A percentile compares a stretch with the other conserved stretches of the same genome.
Evolutionary conservation across 2,329 filamentous ascomycete species (phyloP).

Genomic region (Fusarium hainanense): DNA sequence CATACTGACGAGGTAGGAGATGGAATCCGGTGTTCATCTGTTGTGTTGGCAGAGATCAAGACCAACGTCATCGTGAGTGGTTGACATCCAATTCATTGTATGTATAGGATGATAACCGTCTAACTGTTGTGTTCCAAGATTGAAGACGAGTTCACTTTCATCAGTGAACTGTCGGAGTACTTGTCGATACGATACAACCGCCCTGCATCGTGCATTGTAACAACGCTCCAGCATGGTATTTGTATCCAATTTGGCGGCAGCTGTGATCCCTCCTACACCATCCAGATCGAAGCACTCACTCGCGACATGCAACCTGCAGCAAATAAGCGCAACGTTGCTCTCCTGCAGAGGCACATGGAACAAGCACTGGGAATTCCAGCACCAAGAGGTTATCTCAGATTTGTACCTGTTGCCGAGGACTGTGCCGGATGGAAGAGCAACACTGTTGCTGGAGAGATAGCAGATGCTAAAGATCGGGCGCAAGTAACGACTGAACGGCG

Average conservation of each 20-base stretch:
- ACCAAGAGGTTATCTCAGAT: constrained; percentile 78
- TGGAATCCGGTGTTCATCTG: constrained; percentile 63
- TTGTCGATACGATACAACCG: constrained; percentile 81
- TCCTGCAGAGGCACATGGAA: constrained; percentile 80
- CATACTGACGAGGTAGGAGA: constrained; percentile 52
- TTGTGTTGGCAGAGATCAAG: constrained; percentile 66
- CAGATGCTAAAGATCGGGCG: constrained; percentile 20
- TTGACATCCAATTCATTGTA: not conserved
- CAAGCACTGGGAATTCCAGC: constrained; percentile 74
- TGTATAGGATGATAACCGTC: not conserved
- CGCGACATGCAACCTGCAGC: constrained; percentile 75
- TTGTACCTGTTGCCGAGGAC: constrained; percentile 75
- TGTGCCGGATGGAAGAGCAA: constrained; percentile 76
- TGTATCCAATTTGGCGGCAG: constrained; percentile 80
- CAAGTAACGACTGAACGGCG: constrained; percentile 7
- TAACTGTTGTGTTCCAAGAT: constrained; percentile 61
- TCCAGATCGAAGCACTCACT: constrained; percentile 78
- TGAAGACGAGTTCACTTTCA: constrained; percentile 78
- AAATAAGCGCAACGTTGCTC: constrained; percentile 83
- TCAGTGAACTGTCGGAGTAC: constrained; percentile 77
- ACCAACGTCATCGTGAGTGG: constrained; percentile 49
- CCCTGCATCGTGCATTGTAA: constrained; percentile 77
- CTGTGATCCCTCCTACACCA: constrained; percentile 81
- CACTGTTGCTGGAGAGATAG: constrained; percentile 74
- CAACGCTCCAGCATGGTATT: constrained; percentile 79